Conservation (phyloP, 768 basidiomycete species). For the Trametes cubensis region DNA sequence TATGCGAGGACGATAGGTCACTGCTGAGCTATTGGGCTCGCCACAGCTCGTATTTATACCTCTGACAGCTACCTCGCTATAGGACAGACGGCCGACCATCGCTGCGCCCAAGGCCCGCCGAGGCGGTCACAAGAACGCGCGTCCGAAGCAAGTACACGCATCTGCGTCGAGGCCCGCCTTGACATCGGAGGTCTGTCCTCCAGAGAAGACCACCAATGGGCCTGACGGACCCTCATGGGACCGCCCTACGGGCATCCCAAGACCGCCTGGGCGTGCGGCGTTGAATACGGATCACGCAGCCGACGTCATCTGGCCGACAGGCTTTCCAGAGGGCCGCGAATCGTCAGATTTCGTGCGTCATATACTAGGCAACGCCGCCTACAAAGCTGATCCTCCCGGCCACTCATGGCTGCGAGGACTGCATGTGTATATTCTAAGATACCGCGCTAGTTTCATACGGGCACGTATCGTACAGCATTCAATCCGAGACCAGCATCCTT, state of each 20-base stretch:
- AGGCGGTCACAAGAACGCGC: conserved; percentile 2
- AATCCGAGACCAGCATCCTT: too few species aligned
- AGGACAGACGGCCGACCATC: background rate
- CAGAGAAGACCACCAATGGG: background rate
- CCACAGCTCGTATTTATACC: conserved; percentile 10
- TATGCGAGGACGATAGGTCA: conserved; percentile 10
- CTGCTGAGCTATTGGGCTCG: background rate
- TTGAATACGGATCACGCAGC: conserved; percentile 2
- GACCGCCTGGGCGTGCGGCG: conserved; percentile 8
- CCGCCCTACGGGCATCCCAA: conserved; percentile 14
- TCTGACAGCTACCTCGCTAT: background rate
- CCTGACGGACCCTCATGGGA: conserved; percentile 9
- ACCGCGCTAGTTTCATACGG: too few species aligned
- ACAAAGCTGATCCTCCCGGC: too few species aligned
- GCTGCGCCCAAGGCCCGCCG: conserved; percentile 1
- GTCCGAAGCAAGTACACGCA: background rate
- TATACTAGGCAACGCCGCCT: too few species aligned
- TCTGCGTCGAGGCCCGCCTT: conserved; percentile 8
- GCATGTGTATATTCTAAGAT: too few species aligned
- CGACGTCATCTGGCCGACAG: conserved; percentile 13
- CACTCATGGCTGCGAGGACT: too few species aligned
- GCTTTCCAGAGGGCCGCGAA: background rate
- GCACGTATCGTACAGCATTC: too few species aligned
- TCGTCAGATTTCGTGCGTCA: background rate
- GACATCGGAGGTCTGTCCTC: conserved; percentile 3